Conservation (phyloP, 1,284 basidiomycete genomes). For the Leccinum cinnamomeum region DNA sequence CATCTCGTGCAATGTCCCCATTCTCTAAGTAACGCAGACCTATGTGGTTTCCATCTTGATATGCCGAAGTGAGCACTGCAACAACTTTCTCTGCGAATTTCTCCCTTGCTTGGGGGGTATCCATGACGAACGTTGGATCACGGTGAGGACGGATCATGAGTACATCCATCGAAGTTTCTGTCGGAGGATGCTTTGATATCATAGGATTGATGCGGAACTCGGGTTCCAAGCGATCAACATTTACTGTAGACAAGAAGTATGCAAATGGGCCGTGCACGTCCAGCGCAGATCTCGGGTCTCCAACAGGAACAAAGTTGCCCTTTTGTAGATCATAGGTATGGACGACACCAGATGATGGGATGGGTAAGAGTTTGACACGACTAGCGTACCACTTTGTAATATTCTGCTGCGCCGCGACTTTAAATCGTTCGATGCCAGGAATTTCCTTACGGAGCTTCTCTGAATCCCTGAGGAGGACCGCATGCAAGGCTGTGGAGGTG, state of each 20-base stretch:
- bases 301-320: conserved; percentile 51
- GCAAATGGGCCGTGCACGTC: conserved; percentile 77
- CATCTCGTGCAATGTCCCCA: conserved; percentile 44
- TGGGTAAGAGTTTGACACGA: conserved; percentile 55
- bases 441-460: conserved; percentile 68
- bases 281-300: conserved; percentile 39
- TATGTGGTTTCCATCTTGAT: conserved; percentile 72
- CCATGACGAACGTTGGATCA: conserved; percentile 51
- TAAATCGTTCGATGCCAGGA: conserved; percentile 84
- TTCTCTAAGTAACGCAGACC: conserved; percentile 54
- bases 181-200: conserved; percentile 39
- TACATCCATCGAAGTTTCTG: conserved; percentile 63
- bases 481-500: conserved; percentile 83
- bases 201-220: conserved; percentile 52
- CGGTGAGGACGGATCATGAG: conserved; percentile 80
- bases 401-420: conserved; percentile 80
- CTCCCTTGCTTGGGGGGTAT: conserved; percentile 42
- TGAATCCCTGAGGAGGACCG: conserved; percentile 80
- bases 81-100: conserved; percentile 50
- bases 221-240: conserved; percentile 83
- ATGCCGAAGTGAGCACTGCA: conserved; percentile 63
- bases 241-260: conserved; percentile 82
- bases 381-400: conserved; percentile 71
- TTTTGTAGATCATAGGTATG: conserved; percentile 59
- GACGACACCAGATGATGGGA: conserved; percentile 41